Evolutionary conservation across 352 stramenopile genomes (phyloP), one percentile per base, ranked within the genome.

Genomic region (Globisporangium nagaii): DNA sequence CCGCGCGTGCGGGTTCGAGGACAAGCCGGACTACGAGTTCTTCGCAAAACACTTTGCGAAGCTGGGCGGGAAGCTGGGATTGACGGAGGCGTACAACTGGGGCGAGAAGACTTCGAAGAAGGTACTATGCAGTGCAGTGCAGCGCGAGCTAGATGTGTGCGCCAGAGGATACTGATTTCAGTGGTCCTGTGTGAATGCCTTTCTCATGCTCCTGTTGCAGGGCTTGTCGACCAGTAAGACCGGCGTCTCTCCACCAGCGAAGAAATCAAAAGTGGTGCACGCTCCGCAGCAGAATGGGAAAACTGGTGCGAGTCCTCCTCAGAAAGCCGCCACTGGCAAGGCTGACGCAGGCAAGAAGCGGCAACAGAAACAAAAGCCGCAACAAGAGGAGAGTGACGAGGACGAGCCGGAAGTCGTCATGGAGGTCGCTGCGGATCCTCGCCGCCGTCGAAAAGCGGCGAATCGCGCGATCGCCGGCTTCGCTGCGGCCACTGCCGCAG

Each of bases 11-110:
- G 68, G 56, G 10, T 93, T 90, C 47, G 84, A 92, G 37, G 77
- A 88, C 22, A 76, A 82, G 24, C 84, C 84, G 20, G 79, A 92
- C 44, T 93, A 93, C 46, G 79, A 78, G 8, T 89, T 80, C 36
- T 90, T 84, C 39, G 47, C 44, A 4, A 58, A 74, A 35, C 63
- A 84, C 34, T 68, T 89, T 19, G 53, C 62, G n/a, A 81, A 77
- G 27, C 56, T 93, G 15, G 77, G 71, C 15, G 68, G 69, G 11
- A 74, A 71, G 46, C 56, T 64, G 5, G 57, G 71, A 7, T 67
- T 37, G 0, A 58, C 50, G 1, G 62, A 68, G 2, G 61, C 75
- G 6, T 89, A 82, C 27, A 50, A 75, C 10, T 89, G 76, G 73
- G 71, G 71, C 2, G 11, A 35, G 25, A 63, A 54, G 48, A 25